Evolutionary conservation across 2,329 filamentous ascomycete species (phyloP).

Genomic region (Penicillium sp.): DNA sequence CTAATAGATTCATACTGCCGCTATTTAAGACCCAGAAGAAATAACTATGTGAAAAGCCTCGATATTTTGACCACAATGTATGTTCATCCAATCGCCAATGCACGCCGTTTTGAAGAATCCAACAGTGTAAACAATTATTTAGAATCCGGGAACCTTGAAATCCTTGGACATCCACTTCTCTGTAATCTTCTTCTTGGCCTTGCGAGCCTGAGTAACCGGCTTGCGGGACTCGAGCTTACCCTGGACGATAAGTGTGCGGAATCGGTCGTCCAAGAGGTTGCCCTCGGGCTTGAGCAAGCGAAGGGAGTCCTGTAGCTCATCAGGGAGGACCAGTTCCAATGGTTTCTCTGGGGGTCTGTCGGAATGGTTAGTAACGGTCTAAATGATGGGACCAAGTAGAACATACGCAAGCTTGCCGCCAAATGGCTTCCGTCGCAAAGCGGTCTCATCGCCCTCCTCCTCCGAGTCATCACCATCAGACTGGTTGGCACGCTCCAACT

Average conservation of each 20-base stretch:
- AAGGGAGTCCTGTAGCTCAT: constrained; percentile 81
- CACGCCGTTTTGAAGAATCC: constrained; percentile 26
- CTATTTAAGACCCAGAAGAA: constrained; percentile 2
- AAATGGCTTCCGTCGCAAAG: constrained; percentile 70
- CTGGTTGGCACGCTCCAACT: constrained; percentile 49
- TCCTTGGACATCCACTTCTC: constrained; percentile 99
- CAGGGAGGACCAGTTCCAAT: constrained; percentile 76
- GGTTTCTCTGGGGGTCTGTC: constrained; percentile 66
- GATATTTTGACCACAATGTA: constrained; percentile 21
- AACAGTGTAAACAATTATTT: constrained; percentile 22
- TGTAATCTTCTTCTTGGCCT: constrained; percentile 76
- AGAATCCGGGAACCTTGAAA: constrained; percentile 61
- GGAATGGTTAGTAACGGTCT: constrained; percentile 22
- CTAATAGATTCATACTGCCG: not conserved
- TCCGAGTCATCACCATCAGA: constrained; percentile 43
- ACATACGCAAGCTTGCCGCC: constrained; percentile 61
- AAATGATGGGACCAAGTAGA: not conserved
- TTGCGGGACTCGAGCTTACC: constrained; percentile 86
- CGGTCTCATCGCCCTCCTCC: constrained; percentile 62
- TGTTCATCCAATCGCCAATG: constrained; percentile 26
- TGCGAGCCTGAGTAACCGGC: constrained; percentile 77
- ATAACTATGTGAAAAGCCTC: constrained; percentile 8
- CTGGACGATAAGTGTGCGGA: constrained; percentile 82
- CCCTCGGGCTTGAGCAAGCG: constrained; percentile 87
- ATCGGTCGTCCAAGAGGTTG: constrained; percentile 90